phyloP scores from a whole-genome alignment of 108 stramenopile species.

The Nannochloropsis oceanica region DNA sequence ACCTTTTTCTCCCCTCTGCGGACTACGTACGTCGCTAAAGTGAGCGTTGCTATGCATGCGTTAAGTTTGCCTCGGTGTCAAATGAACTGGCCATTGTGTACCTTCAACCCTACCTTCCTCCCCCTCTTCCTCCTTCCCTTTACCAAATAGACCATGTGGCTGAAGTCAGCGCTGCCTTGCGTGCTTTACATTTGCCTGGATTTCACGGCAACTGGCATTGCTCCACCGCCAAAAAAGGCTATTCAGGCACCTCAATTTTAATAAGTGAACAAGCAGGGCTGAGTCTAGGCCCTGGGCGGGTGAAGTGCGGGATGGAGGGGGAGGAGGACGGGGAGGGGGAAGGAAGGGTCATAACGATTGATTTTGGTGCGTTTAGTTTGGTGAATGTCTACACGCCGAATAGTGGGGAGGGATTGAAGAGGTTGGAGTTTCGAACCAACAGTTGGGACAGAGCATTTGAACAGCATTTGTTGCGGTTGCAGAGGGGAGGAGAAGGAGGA shows the following conservation, averaged over 20 bases:
- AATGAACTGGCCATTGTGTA: not conserved
- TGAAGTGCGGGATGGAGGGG: not conserved
- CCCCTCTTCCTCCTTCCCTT: not conserved
- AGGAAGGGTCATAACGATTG: constrained; percentile 18
- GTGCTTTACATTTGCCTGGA: not conserved
- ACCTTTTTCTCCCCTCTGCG: not conserved
- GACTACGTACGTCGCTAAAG: not conserved
- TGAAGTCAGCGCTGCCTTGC: not conserved
- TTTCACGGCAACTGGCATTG: not conserved
- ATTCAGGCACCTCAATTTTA: constrained; percentile 22
- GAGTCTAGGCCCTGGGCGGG: constrained; percentile 5
- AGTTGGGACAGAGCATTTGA: constrained; percentile 12
- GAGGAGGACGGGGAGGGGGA: constrained; percentile 19
- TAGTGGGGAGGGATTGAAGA: constrained; percentile 13
- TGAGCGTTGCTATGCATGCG: not conserved
- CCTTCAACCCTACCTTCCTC: not conserved
- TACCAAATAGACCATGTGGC: not conserved
- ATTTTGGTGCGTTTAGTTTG: constrained; percentile 5
- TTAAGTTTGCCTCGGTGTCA: not conserved
- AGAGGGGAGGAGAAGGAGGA: not conserved
- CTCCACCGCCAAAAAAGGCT: constrained; percentile 21
- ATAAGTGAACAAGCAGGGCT: not conserved
- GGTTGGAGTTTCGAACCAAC: constrained; percentile 15
- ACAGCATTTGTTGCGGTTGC: constrained; percentile 8
- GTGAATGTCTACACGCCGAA: constrained; percentile 29